Evolutionary conservation across 2,329 filamentous ascomycete species (phyloP).

Genomic region (Teratosphaeria nubilosa): DNA sequence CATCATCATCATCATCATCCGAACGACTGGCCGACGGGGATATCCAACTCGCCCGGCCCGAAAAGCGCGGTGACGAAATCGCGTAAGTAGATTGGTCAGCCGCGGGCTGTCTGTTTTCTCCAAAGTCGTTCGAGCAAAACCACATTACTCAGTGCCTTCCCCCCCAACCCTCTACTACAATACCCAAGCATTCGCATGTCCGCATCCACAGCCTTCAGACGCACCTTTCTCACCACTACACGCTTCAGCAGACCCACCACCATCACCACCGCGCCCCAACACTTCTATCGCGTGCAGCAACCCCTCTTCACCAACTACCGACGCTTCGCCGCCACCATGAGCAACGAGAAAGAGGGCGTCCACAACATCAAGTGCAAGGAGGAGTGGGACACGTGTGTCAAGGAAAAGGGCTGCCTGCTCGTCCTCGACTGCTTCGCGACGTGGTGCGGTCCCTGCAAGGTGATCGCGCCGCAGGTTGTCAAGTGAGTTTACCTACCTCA

Average conservation of each 20-base stretch:
- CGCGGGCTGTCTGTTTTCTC: neutral
- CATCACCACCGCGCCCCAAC: neutral
- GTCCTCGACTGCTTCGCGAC: conserved; percentile 79
- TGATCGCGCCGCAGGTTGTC: conserved; percentile 66
- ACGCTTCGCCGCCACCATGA: conserved; percentile 36
- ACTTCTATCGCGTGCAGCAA: conserved; percentile 1
- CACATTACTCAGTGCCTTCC: neutral
- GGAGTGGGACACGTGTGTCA: conserved; percentile 48
- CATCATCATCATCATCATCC: neutral
- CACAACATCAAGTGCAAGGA: conserved; percentile 47
- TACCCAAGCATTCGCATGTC: conserved; percentile 27
- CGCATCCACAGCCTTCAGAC: conserved; percentile 26
- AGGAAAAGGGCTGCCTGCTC: conserved; percentile 48
- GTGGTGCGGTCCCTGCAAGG: conserved; percentile 95
- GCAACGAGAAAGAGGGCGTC: conserved; percentile 36
- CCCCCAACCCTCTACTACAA: neutral
- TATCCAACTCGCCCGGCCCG: too few relatives aligned
- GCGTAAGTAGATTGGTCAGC: neutral
- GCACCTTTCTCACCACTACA: conserved; percentile 35
- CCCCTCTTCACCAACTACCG: conserved; percentile 14
- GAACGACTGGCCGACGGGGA: neutral
- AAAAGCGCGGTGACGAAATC: neutral
- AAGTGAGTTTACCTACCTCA: conserved; percentile 39
- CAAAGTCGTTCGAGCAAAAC: neutral
- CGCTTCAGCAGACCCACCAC: conserved; percentile 16